phyloP scores from a whole-genome alignment of 2,329 filamentous ascomycete genomes.

The Huntiella savannae region DNA sequence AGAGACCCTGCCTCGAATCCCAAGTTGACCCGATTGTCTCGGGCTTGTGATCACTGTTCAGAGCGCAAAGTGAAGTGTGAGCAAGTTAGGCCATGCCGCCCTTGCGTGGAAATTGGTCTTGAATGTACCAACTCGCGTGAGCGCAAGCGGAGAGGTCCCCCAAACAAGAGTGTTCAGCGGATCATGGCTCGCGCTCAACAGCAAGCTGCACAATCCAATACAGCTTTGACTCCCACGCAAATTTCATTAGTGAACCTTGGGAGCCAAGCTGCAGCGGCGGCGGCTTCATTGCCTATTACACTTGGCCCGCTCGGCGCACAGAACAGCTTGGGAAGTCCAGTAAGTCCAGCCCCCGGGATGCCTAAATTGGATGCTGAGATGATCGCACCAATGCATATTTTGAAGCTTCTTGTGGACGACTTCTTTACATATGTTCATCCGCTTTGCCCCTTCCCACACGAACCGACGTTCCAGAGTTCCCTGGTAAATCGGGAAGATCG shows the following conservation, averaged over 20 bases:
- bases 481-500: slow-evolving; percentile 49
- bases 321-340: not conserved
- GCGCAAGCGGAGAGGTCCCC: slow-evolving; percentile 39
- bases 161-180: slow-evolving; percentile 25
- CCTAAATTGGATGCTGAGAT: slow-evolving; percentile 39
- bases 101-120: slow-evolving; percentile 36
- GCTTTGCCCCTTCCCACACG: slow-evolving; percentile 58
- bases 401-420: slow-evolving; percentile 56
- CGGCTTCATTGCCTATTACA: slow-evolving; percentile 2
- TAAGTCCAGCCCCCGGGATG: not conserved
- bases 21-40: slow-evolving; percentile 36
- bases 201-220: slow-evolving; percentile 35
- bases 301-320: not conserved
- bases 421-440: slow-evolving; percentile 73
- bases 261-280: not conserved
- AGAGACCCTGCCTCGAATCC: slow-evolving; percentile 24
- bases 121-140: slow-evolving; percentile 38
- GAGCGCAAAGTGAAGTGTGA: slow-evolving; percentile 44
- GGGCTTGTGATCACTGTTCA: slow-evolving; percentile 43
- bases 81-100: slow-evolving; percentile 34
- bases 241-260: slow-evolving; percentile 7
- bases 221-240: slow-evolving; percentile 25
- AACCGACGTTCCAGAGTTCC: slow-evolving; percentile 54
- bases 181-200: slow-evolving; percentile 11
- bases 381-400: slow-evolving; percentile 49